phyloP scores from a whole-genome alignment of 805 yeast species.

The Schwanniomyces polymorphus region DNA sequence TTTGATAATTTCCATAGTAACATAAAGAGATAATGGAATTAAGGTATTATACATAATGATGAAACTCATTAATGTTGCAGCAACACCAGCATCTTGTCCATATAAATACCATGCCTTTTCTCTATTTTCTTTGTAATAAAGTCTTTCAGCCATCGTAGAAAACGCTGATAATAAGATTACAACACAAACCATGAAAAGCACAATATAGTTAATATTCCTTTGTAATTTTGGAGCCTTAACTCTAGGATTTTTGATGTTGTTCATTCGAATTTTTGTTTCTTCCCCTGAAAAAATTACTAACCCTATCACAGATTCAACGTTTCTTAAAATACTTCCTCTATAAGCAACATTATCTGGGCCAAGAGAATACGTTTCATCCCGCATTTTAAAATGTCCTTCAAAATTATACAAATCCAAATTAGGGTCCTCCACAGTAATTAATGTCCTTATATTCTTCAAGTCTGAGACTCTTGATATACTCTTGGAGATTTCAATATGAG shows the following conservation, averaged over 20 bases:
- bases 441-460: constrained; percentile 49
- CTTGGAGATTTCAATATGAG: constrained; percentile 64
- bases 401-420: constrained; percentile 87
- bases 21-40: constrained; percentile 92
- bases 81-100: constrained; percentile 74
- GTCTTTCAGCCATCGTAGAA: constrained; percentile 75
- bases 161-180: constrained; percentile 75
- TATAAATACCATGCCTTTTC: constrained; percentile 69
- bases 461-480: constrained; percentile 49
- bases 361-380: constrained; percentile 51
- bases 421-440: constrained; percentile 82
- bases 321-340: constrained; percentile 87
- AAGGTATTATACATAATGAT: constrained; percentile 96
- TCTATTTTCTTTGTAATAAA: constrained; percentile 43
- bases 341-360: constrained; percentile 83
- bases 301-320: constrained; percentile 74
- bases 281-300: constrained; percentile 91
- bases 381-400: constrained; percentile 67
- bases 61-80: constrained; percentile 92
- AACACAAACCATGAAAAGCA: constrained; percentile 81
- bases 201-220: constrained; percentile 76
- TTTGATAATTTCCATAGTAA: constrained; percentile 94
- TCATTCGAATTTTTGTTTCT: constrained; percentile 94
- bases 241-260: constrained; percentile 85
- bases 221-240: constrained; percentile 93